Evolutionary conservation across 345 rosid species (phyloP).

Genomic region (Hevea brasiliensis): DNA sequence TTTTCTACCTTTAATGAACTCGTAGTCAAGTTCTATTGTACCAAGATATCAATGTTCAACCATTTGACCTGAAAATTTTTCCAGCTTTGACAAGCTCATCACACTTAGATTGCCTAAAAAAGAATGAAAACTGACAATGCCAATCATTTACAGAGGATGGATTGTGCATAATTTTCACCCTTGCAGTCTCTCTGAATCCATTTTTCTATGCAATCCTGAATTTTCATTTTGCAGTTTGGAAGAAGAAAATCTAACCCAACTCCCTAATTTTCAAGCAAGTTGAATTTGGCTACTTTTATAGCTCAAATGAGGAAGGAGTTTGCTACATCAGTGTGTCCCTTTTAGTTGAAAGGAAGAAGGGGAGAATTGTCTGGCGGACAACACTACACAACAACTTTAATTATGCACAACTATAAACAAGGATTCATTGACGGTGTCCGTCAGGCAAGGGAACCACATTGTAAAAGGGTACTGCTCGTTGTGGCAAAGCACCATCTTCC

Average conservation of each 20-base stretch:
- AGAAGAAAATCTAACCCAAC: neutral
- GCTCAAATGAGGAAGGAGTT: neutral
- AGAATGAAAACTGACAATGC: neutral
- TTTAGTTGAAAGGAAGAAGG: neutral
- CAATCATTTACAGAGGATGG: too few relatives aligned
- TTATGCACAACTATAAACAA: slow-evolving; percentile 32
- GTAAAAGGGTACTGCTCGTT: slow-evolving; percentile 75
- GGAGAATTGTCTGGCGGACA: neutral
- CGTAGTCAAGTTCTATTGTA: too few relatives aligned
- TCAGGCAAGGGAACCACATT: slow-evolving; percentile 84
- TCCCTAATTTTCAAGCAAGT: neutral
- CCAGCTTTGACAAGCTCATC: too few relatives aligned
- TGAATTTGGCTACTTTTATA: neutral
- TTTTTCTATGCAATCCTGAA: neutral
- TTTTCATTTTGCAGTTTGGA: too few relatives aligned
- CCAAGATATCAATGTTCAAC: too few relatives aligned
- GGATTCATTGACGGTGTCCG: slow-evolving; percentile 69
- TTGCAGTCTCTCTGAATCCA: neutral
- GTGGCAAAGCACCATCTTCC: slow-evolving; percentile 91
- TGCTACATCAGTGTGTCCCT: neutral
- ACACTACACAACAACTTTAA: neutral
- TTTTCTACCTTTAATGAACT: too few relatives aligned
- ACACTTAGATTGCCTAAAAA: too few relatives aligned
- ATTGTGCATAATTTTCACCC: too few relatives aligned
- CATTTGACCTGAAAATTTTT: too few relatives aligned